These are phyloP conservation scores for Neofusicoccum ribis DNA, from an alignment of 2,329 filamentous ascomycete species.

Conservation along the genomic window DNA sequence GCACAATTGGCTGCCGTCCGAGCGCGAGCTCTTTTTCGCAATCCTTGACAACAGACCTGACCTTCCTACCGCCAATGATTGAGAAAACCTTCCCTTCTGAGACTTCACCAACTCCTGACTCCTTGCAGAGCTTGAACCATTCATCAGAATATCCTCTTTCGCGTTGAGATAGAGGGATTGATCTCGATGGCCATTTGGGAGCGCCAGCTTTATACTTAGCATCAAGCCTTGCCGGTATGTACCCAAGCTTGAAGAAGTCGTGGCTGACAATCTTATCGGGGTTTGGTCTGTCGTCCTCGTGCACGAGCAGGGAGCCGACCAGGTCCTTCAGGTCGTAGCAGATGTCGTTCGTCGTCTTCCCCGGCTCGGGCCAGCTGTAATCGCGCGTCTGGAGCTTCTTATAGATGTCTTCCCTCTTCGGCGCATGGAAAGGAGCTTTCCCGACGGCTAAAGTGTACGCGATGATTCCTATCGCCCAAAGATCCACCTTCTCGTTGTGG, in stretches of 20 bases:
- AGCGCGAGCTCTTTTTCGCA: constrained; percentile 51
- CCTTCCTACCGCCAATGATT: constrained; percentile 47
- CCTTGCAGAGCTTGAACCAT: constrained; percentile 52
- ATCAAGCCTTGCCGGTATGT: constrained; percentile 62
- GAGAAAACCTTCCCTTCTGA: constrained; percentile 48
- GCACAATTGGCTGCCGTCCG: constrained; percentile 50
- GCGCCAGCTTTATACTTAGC: constrained; percentile 45
- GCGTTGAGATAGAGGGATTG: neutral
- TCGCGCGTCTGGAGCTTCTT: constrained; percentile 66
- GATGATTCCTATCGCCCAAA: constrained; percentile 98
- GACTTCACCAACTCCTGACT: constrained; percentile 52
- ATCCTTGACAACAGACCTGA: constrained; percentile 52
- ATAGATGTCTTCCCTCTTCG: constrained; percentile 84
- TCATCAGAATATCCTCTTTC: constrained; percentile 50
- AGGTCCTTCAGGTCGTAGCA: constrained; percentile 75
- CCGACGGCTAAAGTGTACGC: constrained; percentile 98
- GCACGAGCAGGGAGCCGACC: constrained; percentile 72
- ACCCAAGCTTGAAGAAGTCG: constrained; percentile 74
- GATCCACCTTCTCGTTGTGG: constrained; percentile 96
- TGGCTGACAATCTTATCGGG: constrained; percentile 79
- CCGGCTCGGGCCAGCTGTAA: constrained; percentile 74
- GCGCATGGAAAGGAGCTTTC: constrained; percentile 93
- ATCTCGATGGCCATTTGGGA: constrained; percentile 48
- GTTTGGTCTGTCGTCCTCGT: constrained; percentile 71
- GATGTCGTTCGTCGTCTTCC: constrained; percentile 67